A percentile compares a stretch with the other conserved stretches of the same genome.
Conservation (phyloP, 2,329 filamentous ascomycete species). For the Rutstroemia sydowiana region DNA sequence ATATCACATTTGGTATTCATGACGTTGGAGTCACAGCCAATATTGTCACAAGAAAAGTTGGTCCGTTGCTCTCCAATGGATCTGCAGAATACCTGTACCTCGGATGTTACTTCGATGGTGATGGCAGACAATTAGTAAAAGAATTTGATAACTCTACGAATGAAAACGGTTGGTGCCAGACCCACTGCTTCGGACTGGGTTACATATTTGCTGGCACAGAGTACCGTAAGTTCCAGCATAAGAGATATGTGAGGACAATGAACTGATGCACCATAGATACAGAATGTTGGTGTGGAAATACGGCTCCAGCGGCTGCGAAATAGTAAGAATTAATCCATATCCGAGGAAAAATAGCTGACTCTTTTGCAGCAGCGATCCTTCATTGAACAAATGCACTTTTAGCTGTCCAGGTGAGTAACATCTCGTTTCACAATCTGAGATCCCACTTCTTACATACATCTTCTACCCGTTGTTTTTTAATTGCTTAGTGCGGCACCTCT, state of each 20-base stretch:
- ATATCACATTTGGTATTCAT: constrained; percentile 32
- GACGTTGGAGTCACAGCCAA: constrained; percentile 23
- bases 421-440: too few species aligned
- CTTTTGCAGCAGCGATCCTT: constrained; percentile 16
- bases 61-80: constrained; percentile 1
- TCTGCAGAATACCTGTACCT: constrained; percentile 7
- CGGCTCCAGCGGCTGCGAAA: constrained; percentile 16
- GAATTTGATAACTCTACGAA: constrained; percentile 18
- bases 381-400: constrained; percentile 18
- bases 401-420: too few species aligned
- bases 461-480: too few species aligned
- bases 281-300: constrained; percentile 7
- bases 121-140: constrained; percentile 1
- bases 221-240: background rate
- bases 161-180: constrained; percentile 25
- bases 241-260: background rate
- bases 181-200: constrained; percentile 28
- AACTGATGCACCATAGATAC: background rate
- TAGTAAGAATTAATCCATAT: constrained; percentile 16
- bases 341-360: too few species aligned
- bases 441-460: too few species aligned
- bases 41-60: background rate
- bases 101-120: constrained; percentile 8
- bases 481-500: too few species aligned
- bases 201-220: constrained; percentile 30